phyloP scores from a whole-genome alignment of 1,139 yeast species.

The Kurtzmaniella natalensis region DNA sequence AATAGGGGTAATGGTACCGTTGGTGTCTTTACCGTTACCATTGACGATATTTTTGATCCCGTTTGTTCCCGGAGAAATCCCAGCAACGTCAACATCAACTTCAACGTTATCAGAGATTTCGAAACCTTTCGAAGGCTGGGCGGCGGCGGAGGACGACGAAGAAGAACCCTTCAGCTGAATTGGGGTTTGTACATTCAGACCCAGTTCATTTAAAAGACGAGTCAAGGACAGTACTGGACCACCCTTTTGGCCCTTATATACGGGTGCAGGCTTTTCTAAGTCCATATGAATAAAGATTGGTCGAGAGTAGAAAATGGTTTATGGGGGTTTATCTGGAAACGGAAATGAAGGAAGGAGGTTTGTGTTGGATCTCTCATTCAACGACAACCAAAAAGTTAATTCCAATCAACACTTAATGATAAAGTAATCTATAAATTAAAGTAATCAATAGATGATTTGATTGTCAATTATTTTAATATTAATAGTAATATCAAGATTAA shows the following conservation, averaged over 20 bases:
- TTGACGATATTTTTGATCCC: too few species aligned
- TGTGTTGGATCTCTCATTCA: too few species aligned
- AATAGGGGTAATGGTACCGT: background rate
- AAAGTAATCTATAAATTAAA: too few species aligned
- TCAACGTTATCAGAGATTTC: background rate
- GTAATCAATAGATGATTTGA: too few species aligned
- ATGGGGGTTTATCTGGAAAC: too few species aligned
- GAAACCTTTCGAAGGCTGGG: conserved; percentile 3
- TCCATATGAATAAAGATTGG: conserved; percentile 7
- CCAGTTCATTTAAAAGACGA: conserved; percentile 36
- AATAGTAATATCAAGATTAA: too few species aligned
- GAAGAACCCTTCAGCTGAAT: conserved; percentile 22
- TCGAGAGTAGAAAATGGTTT: conserved; percentile 6
- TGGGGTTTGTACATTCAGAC: conserved; percentile 25
- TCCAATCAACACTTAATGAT: too few species aligned
- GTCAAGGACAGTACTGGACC: conserved; percentile 37
- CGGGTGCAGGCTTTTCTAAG: conserved; percentile 11
- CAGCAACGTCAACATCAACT: background rate
- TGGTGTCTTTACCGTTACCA: background rate
- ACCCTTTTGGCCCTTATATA: conserved; percentile 13
- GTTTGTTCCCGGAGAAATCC: background rate
- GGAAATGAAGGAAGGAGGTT: too few species aligned
- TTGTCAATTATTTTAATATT: too few species aligned
- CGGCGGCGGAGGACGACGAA: conserved; percentile 4
- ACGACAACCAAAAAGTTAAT: too few species aligned